phyloP scores from a whole-genome alignment of 768 basidiomycete species.

The Daedalea quercina region DNA sequence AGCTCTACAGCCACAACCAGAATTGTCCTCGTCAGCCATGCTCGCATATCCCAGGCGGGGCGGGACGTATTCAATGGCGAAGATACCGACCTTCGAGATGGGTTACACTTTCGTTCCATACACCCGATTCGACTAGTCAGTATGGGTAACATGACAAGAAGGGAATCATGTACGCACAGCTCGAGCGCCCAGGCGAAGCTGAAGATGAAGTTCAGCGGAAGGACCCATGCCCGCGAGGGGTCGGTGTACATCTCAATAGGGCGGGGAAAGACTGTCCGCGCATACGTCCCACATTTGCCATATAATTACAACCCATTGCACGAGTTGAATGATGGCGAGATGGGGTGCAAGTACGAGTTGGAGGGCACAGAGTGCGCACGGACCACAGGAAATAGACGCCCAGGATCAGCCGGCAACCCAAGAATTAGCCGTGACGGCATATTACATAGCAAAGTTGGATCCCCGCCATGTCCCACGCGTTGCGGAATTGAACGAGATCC shows the following conservation, averaged over 20 bases:
- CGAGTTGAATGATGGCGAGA: not conserved
- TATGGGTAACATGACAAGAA: not conserved
- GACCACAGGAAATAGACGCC: too few species aligned
- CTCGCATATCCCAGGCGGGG: not conserved
- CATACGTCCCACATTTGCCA: not conserved
- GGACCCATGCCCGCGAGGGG: constrained; percentile 43
- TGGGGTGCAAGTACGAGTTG: not conserved
- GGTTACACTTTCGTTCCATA: constrained; percentile 46
- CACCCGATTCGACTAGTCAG: too few species aligned
- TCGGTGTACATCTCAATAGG: constrained; percentile 48
- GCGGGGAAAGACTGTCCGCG: constrained; percentile 36
- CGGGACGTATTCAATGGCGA: not conserved
- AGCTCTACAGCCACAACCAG: constrained; percentile 41
- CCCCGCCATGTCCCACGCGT: too few species aligned
- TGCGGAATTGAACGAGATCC: too few species aligned
- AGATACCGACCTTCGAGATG: constrained; percentile 65
- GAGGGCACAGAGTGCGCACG: too few species aligned
- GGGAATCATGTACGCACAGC: constrained; percentile 44
- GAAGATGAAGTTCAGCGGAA: constrained; percentile 66
- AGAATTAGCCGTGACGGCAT: too few species aligned
- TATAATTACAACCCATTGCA: not conserved
- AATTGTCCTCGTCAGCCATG: not conserved
- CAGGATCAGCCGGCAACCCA: too few species aligned
- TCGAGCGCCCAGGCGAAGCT: constrained; percentile 75
- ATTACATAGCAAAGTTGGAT: too few species aligned